A percentile compares a stretch with the other conserved stretches of the same genome.
phyloP scores from a whole-genome alignment of 1,139 yeast genomes.

The Suhomyces taliae region DNA sequence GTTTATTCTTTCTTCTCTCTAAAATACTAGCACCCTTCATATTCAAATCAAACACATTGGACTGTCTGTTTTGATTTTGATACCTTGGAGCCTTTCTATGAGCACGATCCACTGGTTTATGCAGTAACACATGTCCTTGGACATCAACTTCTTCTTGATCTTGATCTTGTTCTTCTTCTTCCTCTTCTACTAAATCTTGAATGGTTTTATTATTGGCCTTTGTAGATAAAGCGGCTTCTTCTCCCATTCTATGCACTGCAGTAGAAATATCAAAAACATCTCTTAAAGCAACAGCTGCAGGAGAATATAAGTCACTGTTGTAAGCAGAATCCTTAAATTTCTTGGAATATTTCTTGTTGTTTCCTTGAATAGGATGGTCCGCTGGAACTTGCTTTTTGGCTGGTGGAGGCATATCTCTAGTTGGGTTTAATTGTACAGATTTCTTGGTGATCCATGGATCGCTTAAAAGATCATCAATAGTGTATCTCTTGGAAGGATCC shows the following conservation, averaged over 20 bases:
- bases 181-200: conserved; percentile 41
- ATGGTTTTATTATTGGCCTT: conserved; percentile 26
- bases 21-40: conserved; percentile 79
- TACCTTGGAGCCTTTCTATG: conserved; percentile 24
- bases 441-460: conserved; percentile 76
- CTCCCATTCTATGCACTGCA: conserved; percentile 92
- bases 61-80: conserved; percentile 14
- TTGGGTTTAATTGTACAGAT: conserved; percentile 1
- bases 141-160: conserved; percentile 21
- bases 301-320: conserved; percentile 53
- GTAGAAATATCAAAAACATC: conserved; percentile 95
- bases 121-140: conserved; percentile 12
- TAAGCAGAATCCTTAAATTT: conserved; percentile 18
- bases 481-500: conserved; percentile 74
- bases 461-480: conserved; percentile 70
- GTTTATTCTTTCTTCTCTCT: conserved; percentile 62
- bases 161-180: conserved; percentile 35
- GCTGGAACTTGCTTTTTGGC: not conserved
- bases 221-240: conserved; percentile 62
- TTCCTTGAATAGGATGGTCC: conserved; percentile 29
- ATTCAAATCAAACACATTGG: conserved; percentile 62
- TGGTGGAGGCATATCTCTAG: conserved; percentile 3
- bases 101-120: conserved; percentile 3
- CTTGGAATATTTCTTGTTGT: conserved; percentile 22
- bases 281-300: conserved; percentile 88